These are phyloP conservation scores for Actinomortierella ambigua DNA, from an alignment of 371 early-diverging fungal species.

Conservation along the genomic window DNA sequence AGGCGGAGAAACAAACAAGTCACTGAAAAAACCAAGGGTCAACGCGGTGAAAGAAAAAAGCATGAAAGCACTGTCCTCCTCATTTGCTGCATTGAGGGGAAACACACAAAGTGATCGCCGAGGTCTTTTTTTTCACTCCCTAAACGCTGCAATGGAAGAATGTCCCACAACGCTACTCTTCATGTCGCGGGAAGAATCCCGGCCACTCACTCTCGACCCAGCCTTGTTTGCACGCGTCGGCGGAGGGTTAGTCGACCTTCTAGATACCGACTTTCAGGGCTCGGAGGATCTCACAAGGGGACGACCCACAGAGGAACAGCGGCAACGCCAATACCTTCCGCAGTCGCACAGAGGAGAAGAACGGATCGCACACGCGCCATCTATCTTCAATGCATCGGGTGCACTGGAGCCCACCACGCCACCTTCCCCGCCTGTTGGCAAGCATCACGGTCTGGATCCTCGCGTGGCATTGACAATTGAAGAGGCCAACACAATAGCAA, in stretches of 20 bases:
- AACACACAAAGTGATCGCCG: no score
- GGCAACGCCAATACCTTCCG: conserved; percentile 8
- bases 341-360: not conserved
- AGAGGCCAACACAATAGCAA: no score
- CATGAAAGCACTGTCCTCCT: no score
- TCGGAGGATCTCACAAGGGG: conserved; percentile 4
- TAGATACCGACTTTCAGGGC: not conserved
- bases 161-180: conserved; percentile 26
- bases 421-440: no score
- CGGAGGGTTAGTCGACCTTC: conserved; percentile 5
- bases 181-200: conserved; percentile 15
- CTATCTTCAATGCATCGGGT: not conserved
- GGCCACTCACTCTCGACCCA: conserved; percentile 14
- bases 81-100: no score
- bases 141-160: no score
- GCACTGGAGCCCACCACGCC: not conserved
- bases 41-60: no score
- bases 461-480: no score
- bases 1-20: no score
- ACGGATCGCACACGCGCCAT: not conserved
- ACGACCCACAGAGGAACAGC: not conserved
- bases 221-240: conserved; percentile 25
- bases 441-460: no score
- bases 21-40: no score
- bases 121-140: no score